These are phyloP conservation scores for Penicillium sp. DNA, from an alignment of 2,329 filamentous ascomycete species.

Conservation along the genomic window DNA sequence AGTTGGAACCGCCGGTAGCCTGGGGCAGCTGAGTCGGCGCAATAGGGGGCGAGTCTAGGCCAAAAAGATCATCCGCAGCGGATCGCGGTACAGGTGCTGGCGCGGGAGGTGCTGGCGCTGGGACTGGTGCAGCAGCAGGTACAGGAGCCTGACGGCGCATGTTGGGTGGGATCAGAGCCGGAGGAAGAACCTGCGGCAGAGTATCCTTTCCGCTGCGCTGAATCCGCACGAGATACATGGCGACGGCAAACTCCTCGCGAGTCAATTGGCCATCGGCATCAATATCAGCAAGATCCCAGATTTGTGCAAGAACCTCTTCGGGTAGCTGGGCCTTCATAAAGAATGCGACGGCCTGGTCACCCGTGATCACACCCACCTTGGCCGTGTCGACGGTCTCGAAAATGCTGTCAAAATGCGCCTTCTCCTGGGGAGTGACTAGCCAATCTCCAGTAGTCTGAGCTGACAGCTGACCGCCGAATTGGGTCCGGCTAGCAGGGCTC, in stretches of 20 bases:
- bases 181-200: conserved; percentile 73
- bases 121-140: conserved; percentile 40
- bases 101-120: conserved; percentile 42
- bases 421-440: conserved; percentile 79
- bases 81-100: conserved; percentile 60
- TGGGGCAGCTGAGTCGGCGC: conserved; percentile 57
- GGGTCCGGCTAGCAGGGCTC: conserved; percentile 39
- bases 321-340: conserved; percentile 88
- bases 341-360: conserved; percentile 91
- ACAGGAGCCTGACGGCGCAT: conserved; percentile 60
- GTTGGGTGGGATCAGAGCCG: conserved; percentile 80
- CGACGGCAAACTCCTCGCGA: conserved; percentile 90
- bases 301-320: conserved; percentile 85
- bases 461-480: conserved; percentile 51
- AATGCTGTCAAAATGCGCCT: conserved; percentile 80
- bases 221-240: conserved; percentile 94
- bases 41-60: conserved; percentile 68
- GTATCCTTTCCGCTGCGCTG: conserved; percentile 72
- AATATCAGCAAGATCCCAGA: conserved; percentile 96
- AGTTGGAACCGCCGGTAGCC: conserved; percentile 69
- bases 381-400: conserved; percentile 80
- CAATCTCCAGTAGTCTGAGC: conserved; percentile 67
- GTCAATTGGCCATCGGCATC: conserved; percentile 82
- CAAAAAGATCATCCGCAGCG: conserved; percentile 90
- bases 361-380: conserved; percentile 79